Conservation (phyloP, 148 eudicot genomes). For the Rhododendron kiyosumense region DNA sequence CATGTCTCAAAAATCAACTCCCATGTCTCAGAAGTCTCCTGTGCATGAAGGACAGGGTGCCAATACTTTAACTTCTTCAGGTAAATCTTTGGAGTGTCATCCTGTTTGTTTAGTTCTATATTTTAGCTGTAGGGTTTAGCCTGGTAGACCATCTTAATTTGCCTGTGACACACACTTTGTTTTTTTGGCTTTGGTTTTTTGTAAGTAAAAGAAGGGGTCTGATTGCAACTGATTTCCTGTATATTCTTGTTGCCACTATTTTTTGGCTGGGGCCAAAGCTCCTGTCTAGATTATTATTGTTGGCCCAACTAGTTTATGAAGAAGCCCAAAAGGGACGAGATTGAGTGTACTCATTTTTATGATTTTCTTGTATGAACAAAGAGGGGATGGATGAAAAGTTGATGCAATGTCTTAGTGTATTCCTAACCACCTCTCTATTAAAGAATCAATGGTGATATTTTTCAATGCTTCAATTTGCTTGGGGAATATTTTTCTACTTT, state of each 20-base stretch:
- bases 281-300: background rate
- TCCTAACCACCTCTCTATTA: background rate
- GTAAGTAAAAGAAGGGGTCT: background rate
- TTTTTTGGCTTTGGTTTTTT: background rate
- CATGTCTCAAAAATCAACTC: slow-evolving; percentile 1
- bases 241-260: background rate
- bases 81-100: slow-evolving; percentile 19
- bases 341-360: background rate
- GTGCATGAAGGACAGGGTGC: slow-evolving; percentile 3
- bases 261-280: background rate
- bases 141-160: background rate
- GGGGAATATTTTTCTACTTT: background rate
- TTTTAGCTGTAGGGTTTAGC: background rate
- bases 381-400: background rate
- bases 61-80: slow-evolving; percentile 19
- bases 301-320: background rate
- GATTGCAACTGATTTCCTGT: background rate
- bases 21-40: slow-evolving; percentile 9
- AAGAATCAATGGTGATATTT: background rate
- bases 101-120: background rate
- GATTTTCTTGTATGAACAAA: background rate
- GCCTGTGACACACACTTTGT: background rate
- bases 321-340: background rate
- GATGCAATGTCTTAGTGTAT: background rate
- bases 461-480: background rate